A percentile compares a stretch with the other conserved stretches of the same genome.
Evolutionary conservation across 768 basidiomycete genomes (phyloP).

Genomic region (Podaxis sp.): DNA sequence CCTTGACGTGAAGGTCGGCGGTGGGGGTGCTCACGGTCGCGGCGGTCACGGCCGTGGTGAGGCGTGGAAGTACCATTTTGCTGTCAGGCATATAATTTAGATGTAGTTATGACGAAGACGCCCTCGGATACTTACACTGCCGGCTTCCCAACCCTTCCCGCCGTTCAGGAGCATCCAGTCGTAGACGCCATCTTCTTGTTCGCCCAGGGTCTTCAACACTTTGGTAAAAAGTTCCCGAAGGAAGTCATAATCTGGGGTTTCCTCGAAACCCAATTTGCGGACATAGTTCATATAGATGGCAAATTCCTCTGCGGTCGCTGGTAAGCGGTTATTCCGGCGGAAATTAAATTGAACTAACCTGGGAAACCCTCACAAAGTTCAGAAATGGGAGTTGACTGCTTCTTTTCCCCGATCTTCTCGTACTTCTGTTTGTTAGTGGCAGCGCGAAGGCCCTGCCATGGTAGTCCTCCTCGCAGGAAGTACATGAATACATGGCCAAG

Average conservation of each 20-base stretch:
- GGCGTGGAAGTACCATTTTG: conserved; percentile 53
- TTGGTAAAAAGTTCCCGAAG: conserved; percentile 92
- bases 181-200: conserved; percentile 88
- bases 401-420: conserved; percentile 99
- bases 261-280: conserved; percentile 96
- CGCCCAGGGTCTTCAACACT: conserved; percentile 83
- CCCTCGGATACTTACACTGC: conserved; percentile 52
- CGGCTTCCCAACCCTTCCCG: conserved; percentile 95
- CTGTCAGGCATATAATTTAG: conserved; percentile 27
- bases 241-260: conserved; percentile 97
- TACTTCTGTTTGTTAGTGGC: conserved; percentile 99
- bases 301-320: conserved; percentile 76
- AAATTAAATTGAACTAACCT: conserved; percentile 47
- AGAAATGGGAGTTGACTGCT: conserved; percentile 87
- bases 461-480: conserved; percentile 92
- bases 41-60: conserved; percentile 58
- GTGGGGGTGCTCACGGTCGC: conserved; percentile 55
- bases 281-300: conserved; percentile 99
- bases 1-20: conserved; percentile 53
- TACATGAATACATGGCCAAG: conserved; percentile 99
- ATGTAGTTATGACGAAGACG: conserved; percentile 29
- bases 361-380: conserved; percentile 98
- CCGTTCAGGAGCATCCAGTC: conserved; percentile 97
- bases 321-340: conserved; percentile 5
- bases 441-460: conserved; percentile 97